Evolutionary conservation across 495 filamentous ascomycete genomes (phyloP), one percentile per base, ranked within the genome.

Genomic region (Aspergillus sclerotioniger): DNA sequence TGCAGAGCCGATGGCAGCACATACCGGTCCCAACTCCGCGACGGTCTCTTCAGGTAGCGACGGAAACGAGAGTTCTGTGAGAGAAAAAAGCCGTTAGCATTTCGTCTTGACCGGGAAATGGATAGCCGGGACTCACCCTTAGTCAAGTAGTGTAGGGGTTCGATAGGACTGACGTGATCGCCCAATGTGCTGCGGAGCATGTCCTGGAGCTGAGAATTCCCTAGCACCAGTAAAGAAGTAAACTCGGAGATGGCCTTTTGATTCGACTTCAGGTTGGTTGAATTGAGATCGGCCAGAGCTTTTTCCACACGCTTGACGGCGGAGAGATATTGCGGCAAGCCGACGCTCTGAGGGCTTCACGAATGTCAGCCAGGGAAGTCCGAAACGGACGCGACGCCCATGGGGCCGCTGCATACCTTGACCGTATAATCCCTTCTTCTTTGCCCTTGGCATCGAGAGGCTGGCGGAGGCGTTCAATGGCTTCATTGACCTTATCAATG

Each of bases 131-230:
- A n/a, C 59, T 9, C 54, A 80, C 89, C 81, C 69, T 96, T 97
- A n/a, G 90, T 96, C 63, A 97, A 84, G 67, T 89, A 97, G 65
- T 96, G 90, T 43, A 98, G 73, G 7, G 95, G 92, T 62, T 99
- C 94, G 31, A 97, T 83, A 2, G 88, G 80, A 51, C 82, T 79
- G 8, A 86, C 82, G 17, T 90, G 85, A 62, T 95, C 86, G 28
- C 82, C 81, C 35, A 98, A 72, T 53, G 88, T 77, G 57, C 87
- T 82, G 56, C 90, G 83, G 70, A 96, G 91, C 49, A 90, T 75
- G 39, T 85, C 87, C 70, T 98, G 92, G 15, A 99, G 79, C 66
- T 91, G 87, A 16, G 83, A 80, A 57, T 86, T 90, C 13, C 92
- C 94, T 13, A 83, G 80, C 65, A 85, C 89, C 41, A 97, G 72